phyloP scores from a whole-genome alignment of 2,329 filamentous ascomycete genomes.

The Verticillium albo-atrum region DNA sequence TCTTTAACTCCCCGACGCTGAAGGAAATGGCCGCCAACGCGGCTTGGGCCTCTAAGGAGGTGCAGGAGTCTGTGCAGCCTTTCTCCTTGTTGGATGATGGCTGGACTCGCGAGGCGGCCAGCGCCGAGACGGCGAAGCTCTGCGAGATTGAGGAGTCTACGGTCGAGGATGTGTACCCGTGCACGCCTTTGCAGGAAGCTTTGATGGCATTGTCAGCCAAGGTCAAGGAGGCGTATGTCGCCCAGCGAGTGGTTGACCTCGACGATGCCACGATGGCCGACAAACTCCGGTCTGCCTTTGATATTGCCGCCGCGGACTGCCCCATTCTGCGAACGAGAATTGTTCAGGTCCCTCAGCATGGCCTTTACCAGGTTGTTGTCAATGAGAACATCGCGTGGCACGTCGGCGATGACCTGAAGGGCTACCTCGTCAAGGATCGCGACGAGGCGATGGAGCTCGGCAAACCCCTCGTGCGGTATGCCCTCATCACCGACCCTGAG shows the following conservation, averaged over 20 bases:
- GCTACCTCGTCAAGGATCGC: conserved; percentile 35
- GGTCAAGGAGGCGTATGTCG: conserved; percentile 46
- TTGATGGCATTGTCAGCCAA: conserved; percentile 49
- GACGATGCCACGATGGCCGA: conserved; percentile 27
- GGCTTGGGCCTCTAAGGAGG: conserved; percentile 18
- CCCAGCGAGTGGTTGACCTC: conserved; percentile 41
- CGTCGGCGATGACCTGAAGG: conserved; percentile 26
- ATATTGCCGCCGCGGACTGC: conserved; percentile 28
- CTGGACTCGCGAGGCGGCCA: conserved; percentile 28
- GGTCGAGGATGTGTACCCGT: conserved; percentile 50
- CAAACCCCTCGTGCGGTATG: conserved; percentile 40
- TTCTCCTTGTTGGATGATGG: conserved; percentile 34
- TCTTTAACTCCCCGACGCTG: conserved; percentile 40
- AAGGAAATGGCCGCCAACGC: conserved; percentile 36
- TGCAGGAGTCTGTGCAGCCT: conserved; percentile 19
- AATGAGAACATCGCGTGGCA: conserved; percentile 30
- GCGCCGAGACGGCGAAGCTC: conserved; percentile 31
- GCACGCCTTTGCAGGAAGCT: conserved; percentile 49
- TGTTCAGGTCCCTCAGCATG: conserved; percentile 36
- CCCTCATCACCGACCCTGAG: conserved; percentile 28
- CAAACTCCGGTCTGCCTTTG: conserved; percentile 37
- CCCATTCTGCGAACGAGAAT: conserved; percentile 45
- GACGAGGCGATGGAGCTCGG: conserved; percentile 38
- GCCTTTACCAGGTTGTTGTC: conserved; percentile 43
- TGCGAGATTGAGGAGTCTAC: conserved; percentile 28